Evolutionary conservation across 805 yeast genomes (phyloP).

Genomic region (Yamadazyma takamatsuzukensis): DNA sequence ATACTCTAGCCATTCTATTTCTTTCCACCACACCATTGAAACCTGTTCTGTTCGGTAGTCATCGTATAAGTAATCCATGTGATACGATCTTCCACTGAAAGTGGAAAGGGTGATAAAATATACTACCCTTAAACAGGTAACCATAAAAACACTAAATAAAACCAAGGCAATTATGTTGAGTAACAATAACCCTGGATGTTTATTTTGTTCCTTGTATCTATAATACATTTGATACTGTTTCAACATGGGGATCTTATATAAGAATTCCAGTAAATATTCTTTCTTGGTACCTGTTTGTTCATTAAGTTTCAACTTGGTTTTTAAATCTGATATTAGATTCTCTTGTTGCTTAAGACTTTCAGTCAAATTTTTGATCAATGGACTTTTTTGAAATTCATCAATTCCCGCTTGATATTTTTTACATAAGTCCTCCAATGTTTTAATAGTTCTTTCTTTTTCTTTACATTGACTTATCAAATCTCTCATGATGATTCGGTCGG

Average conservation of each 20-base stretch:
- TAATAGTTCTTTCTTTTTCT: slow-evolving; percentile 16
- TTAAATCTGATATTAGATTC: slow-evolving; percentile 14
- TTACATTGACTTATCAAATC: slow-evolving; percentile 14
- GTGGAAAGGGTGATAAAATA: slow-evolving; percentile 12
- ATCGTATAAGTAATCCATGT: slow-evolving; percentile 10
- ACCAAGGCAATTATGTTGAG: slow-evolving; percentile 21
- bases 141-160: slow-evolving; percentile 16
- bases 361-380: slow-evolving; percentile 12
- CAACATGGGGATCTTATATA: slow-evolving; percentile 25
- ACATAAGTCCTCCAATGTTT: slow-evolving; percentile 16
- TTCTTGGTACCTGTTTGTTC: neutral
- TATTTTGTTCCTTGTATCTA: slow-evolving; percentile 22
- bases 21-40: slow-evolving; percentile 27
- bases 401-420: slow-evolving; percentile 16
- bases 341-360: slow-evolving; percentile 19
- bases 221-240: slow-evolving; percentile 24
- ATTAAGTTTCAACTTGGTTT: slow-evolving; percentile 13
- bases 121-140: slow-evolving; percentile 15
- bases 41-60: slow-evolving; percentile 7
- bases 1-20: slow-evolving; percentile 28
- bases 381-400: slow-evolving; percentile 8
- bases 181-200: slow-evolving; percentile 15
- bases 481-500: slow-evolving; percentile 7
- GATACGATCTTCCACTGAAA: slow-evolving; percentile 1
- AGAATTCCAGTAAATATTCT: slow-evolving; percentile 13